Percentiles rank a stretch among this genome's conserved stretches.
phyloP scores from a whole-genome alignment of 768 basidiomycete genomes.

The Pleurotus pulmonarius region DNA sequence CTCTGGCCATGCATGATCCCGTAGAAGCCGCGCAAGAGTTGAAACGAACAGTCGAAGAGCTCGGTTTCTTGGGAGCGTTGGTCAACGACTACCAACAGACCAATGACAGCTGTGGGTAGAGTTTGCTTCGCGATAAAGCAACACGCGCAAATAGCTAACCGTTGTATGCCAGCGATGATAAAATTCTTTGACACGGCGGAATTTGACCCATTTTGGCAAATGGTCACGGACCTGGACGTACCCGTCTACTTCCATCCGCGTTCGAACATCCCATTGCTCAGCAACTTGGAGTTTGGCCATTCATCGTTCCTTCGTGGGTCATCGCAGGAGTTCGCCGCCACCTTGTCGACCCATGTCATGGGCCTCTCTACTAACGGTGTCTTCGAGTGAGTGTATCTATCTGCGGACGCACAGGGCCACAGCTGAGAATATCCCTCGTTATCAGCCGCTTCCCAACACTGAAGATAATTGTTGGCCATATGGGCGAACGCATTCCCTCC shows the following conservation, averaged over 20 bases:
- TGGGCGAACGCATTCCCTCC: slow-evolving; percentile 39
- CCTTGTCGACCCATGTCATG: slow-evolving; percentile 34
- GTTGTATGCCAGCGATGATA: slow-evolving; percentile 22
- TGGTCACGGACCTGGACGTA: slow-evolving; percentile 31
- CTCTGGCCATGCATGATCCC: slow-evolving; percentile 41
- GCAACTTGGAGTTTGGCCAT: slow-evolving; percentile 24
- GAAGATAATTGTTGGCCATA: slow-evolving; percentile 38
- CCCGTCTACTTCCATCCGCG: slow-evolving; percentile 38
- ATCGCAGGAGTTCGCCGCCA: slow-evolving; percentile 34
- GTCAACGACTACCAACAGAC: slow-evolving; percentile 43
- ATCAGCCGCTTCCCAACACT: slow-evolving; percentile 36
- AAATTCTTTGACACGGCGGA: slow-evolving; percentile 35
- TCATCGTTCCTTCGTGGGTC: slow-evolving; percentile 29
- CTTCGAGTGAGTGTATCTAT: slow-evolving; percentile 28
- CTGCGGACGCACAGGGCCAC: too few relatives aligned
- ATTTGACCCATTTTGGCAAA: slow-evolving; percentile 36
- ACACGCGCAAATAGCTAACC: neutral
- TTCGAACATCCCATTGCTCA: slow-evolving; percentile 21
- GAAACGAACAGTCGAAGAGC: slow-evolving; percentile 31
- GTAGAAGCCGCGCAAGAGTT: slow-evolving; percentile 34
- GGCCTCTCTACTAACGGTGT: slow-evolving; percentile 36
- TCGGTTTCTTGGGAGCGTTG: slow-evolving; percentile 38
- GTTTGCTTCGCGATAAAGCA: slow-evolving; percentile 24
- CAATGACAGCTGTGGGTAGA: slow-evolving; percentile 12
- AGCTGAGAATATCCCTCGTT: too few relatives aligned